Evolutionary conservation across 1,284 basidiomycete species (phyloP), one percentile per base, ranked within the genome.

Genomic region (Trichosporon sp.): DNA sequence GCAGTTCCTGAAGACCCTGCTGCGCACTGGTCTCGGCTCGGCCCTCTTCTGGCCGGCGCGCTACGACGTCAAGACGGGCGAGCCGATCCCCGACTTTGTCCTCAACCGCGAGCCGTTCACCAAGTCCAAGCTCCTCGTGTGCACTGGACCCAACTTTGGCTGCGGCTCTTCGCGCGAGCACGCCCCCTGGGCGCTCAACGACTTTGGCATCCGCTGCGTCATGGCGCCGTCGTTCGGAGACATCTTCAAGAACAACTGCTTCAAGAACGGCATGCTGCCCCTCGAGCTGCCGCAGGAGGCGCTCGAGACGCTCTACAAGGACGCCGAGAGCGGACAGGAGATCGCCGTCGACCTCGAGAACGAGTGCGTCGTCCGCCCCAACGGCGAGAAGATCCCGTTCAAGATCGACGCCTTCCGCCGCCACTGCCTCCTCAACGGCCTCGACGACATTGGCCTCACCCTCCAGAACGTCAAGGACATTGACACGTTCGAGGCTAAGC

Each of bases 231-330:
- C 90, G 73, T 95, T 95, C 75, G 94, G 91, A 37, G 95, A 97
- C 72, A 97, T 97, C 74, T 95, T 95, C 87, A 78, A 76, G 67
- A 81, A 77, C 74, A 81, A 81, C 80, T 87, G 89, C 68, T 92
- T 95, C 89, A 95, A 96, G 81, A 96, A 97, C 79, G 94, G 95
- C 63, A 95, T 96, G 91, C 85, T 97, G 52, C 92, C 93, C 16
- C 84, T 97, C 60, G 80, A 84, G 8, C 83, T 97, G 16, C 83
- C 92, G n/a, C 85, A 88, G 70, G 88, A 85, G 46, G 86, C 92
- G 67, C 92, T 94, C 77, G 84, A 83, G 60, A 84, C 83, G 36
- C 83, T 97, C 62, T 89, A 90, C 59, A 84, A 87, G 71, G 93
- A 96, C 75, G 93, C 92, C 9, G 85, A 87, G 75, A 85, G 86